A percentile compares a stretch with the other conserved stretches of the same genome.
phyloP scores from a whole-genome alignment of 805 yeast species.

The Kockiozyma suomiensis region DNA sequence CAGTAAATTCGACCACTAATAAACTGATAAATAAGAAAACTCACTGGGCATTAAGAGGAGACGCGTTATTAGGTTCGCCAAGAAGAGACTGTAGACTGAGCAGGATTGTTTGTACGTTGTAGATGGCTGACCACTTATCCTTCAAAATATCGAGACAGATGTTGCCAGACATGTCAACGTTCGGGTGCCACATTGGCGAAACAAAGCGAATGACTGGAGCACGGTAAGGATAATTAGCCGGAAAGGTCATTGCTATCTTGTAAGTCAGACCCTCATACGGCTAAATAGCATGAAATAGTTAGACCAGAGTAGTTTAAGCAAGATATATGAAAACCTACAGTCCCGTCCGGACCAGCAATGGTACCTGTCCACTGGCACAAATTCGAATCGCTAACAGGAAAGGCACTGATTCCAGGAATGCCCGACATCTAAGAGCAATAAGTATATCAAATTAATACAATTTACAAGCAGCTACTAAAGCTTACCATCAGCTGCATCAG shows the following conservation, averaged over 20 bases:
- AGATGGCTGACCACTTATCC: conserved; percentile 66
- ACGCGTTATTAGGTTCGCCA: conserved; percentile 63
- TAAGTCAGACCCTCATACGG: conserved; percentile 58
- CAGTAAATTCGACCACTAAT: neutral
- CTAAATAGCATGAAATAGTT: conserved; percentile 9
- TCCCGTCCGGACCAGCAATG: conserved; percentile 59
- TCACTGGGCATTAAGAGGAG: conserved; percentile 55
- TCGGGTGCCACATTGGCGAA: conserved; percentile 68
- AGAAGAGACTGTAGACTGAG: conserved; percentile 60
- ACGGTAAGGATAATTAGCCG: conserved; percentile 58
- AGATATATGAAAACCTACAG: conserved; percentile 38
- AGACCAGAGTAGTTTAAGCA: neutral
- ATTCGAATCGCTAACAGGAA: conserved; percentile 56
- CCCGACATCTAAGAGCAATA: conserved; percentile 44
- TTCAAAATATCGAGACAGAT: conserved; percentile 66
- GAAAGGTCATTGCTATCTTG: conserved; percentile 55
- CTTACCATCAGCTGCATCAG: conserved; percentile 53
- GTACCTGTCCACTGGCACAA: conserved; percentile 61
- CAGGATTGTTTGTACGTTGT: conserved; percentile 62
- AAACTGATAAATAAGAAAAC: neutral
- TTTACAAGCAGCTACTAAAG: neutral
- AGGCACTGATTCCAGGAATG: conserved; percentile 57
- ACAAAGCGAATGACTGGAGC: conserved; percentile 61
- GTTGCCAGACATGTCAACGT: conserved; percentile 64
- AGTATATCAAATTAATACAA: neutral